Base-by-base conservation (phyloP, 164 flowering plant species). In the Annona cherimola region DNA sequence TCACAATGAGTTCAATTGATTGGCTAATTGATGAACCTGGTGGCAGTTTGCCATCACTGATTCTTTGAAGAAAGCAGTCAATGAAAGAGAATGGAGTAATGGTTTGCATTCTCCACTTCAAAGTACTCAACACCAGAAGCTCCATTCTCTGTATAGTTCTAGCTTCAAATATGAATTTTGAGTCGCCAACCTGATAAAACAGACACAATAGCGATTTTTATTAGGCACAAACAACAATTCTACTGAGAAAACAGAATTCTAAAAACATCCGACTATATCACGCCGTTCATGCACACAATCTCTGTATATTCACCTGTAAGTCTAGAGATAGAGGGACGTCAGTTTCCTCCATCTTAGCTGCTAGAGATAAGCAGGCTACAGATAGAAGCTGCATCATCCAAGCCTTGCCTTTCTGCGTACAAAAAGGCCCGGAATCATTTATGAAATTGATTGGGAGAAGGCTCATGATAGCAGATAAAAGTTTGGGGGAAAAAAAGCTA, bases 341-440 rank as follows among this genome's bases (percentile, higher is more conserved):
- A 65, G 86, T 86, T 76, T 92, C 97, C 69, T 92, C 97, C 88
- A 90, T 82, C 83, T 92, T 92, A 76, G 95, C 95, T 42, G 95
- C 93, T 73, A 92, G 80, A 45, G 97, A 92, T 75, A 92, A 75
- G 78, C 97, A 92, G 9, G 94, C 83, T 65, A 92, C 94, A 72
- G 89, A 89, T 76, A 90, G 75, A 71, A 92, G 79, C 70, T 90
- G 96, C 86, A 88, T 82, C 85, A 81, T 90, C 97, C 97, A 92
- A 71, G 85, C 78, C 75, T 82, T 86, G 40, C 83, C 86, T 76
- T 81, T 86, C 97, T 89, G 78, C 71, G 77, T 18, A 69, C 11
- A 20, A 43, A 71, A 4, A 41, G 0, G 9, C 54, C 40, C 40
- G 26, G 19, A 68, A 42, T 4, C 50, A 73, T 4, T 1, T 44